Conservation (phyloP, 2,329 filamentous ascomycete genomes). For the Talaromyces sp. region DNA sequence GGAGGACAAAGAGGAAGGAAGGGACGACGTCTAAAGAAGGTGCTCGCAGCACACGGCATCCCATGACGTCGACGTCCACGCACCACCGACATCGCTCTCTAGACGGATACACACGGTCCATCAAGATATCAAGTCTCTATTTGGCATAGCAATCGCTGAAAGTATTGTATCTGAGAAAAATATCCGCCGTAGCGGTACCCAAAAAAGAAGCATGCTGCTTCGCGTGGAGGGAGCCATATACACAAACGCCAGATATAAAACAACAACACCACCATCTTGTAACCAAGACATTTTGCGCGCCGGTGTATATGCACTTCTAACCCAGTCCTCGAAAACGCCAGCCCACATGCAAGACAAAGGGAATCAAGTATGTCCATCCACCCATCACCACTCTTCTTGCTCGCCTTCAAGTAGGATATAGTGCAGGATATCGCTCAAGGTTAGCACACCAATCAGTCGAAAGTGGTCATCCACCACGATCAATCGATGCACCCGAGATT, state of each 20-base stretch:
- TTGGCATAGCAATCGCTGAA: not conserved
- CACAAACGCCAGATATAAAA: not conserved
- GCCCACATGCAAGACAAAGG: conserved; percentile 23
- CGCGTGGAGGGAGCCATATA: not conserved
- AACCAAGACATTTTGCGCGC: not conserved
- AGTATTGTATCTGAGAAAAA: not conserved
- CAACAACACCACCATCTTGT: not conserved
- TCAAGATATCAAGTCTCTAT: not conserved
- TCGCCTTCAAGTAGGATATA: conserved; percentile 83
- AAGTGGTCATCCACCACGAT: conserved; percentile 89
- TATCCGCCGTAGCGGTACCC: not conserved
- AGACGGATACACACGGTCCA: not conserved
- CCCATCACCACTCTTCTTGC: conserved; percentile 45
- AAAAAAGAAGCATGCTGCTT: not conserved
- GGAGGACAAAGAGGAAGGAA: not conserved
- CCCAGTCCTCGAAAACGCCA: conserved; percentile 23
- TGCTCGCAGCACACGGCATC: not conserved
- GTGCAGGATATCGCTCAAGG: conserved; percentile 90
- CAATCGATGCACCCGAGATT: conserved; percentile 86
- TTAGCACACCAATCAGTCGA: conserved; percentile 80
- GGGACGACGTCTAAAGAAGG: not conserved
- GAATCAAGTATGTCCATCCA: not conserved
- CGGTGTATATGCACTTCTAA: conserved; percentile 1
- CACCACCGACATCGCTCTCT: not conserved
- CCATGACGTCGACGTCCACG: not conserved